Percentiles rank a stretch among this genome's conserved stretches.
phyloP scores from a whole-genome alignment of 2,329 filamentous ascomycete genomes.

The Pseudocercospora fuligena region DNA sequence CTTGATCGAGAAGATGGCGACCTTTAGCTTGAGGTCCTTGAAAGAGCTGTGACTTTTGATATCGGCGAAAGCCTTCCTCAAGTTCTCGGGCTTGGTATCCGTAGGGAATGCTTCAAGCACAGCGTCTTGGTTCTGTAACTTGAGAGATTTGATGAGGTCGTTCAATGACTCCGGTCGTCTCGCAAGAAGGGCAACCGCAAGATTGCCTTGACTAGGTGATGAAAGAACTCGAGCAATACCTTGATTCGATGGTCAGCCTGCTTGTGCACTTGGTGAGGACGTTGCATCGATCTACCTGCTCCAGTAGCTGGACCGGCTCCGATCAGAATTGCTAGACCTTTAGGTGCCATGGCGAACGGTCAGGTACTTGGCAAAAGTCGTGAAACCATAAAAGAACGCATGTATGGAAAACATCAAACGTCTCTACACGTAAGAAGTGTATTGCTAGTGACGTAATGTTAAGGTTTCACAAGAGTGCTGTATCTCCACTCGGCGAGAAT shows the following conservation, averaged over 20 bases:
- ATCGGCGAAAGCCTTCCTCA: constrained; percentile 55
- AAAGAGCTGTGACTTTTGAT: constrained; percentile 57
- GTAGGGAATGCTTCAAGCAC: constrained; percentile 59
- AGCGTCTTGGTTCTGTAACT: constrained; percentile 48
- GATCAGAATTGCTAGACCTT: constrained; percentile 57
- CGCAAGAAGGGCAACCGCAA: constrained; percentile 61
- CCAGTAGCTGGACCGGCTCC: constrained; percentile 54
- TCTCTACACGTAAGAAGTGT: neutral
- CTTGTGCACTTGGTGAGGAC: neutral
- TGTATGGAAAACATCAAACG: neutral
- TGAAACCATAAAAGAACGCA: neutral
- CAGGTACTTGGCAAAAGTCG: neutral
- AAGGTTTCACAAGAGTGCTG: constrained; percentile 1
- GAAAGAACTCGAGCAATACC: constrained; percentile 63
- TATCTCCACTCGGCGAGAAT: neutral
- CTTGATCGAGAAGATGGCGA: constrained; percentile 62
- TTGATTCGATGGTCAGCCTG: neutral
- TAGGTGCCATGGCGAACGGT: constrained; percentile 50
- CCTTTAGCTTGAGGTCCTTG: constrained; percentile 54
- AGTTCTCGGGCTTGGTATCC: constrained; percentile 54
- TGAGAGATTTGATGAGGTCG: constrained; percentile 49
- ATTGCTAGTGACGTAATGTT: neutral
- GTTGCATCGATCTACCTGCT: constrained; percentile 29
- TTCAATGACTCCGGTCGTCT: constrained; percentile 53
- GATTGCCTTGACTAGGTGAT: constrained; percentile 56